Evolutionary conservation across 1,284 basidiomycete species (phyloP).

Genomic region (Irpex sp.): DNA sequence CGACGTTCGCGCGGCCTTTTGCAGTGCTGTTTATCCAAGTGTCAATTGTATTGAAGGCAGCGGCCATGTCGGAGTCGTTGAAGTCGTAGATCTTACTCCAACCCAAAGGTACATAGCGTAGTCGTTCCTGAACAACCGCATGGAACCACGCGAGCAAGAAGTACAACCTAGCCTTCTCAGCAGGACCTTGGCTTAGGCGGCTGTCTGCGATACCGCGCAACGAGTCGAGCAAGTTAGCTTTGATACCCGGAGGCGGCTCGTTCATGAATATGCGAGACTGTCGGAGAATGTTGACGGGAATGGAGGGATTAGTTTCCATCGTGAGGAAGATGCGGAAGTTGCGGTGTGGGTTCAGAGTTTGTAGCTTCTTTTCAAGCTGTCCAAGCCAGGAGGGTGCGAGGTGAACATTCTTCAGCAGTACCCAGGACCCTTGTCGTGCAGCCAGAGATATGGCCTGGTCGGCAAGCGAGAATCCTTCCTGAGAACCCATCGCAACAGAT

Average conservation of each 20-base stretch:
- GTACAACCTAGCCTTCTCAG: conserved; percentile 86
- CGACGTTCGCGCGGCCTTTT: conserved; percentile 85
- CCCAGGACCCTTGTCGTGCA: conserved; percentile 89
- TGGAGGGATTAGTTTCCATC: conserved; percentile 90
- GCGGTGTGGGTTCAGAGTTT: conserved; percentile 82
- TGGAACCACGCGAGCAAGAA: conserved; percentile 99
- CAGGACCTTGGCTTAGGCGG: conserved; percentile 77
- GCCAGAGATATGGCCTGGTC: conserved; percentile 92
- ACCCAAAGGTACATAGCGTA: conserved; percentile 90
- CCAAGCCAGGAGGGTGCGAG: conserved; percentile 92
- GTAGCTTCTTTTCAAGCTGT: conserved; percentile 93
- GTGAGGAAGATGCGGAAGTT: conserved; percentile 95
- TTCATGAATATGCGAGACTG: conserved; percentile 97
- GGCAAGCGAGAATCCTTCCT: conserved; percentile 91
- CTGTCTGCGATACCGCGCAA: conserved; percentile 69
- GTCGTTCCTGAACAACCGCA: conserved; percentile 90
- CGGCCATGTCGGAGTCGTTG: conserved; percentile 96
- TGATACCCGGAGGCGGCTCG: conserved; percentile 92
- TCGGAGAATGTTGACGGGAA: conserved; percentile 92
- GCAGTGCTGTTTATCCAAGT: conserved; percentile 78
- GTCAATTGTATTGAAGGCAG: conserved; percentile 88
- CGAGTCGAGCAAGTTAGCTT: conserved; percentile 90
- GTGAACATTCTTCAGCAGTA: conserved; percentile 93
- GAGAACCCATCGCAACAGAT: conserved; percentile 96
- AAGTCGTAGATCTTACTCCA: conserved; percentile 97